A percentile compares a stretch with the other conserved stretches of the same genome.
Conservation (phyloP, 345 rosid species). For the Viola odorata region DNA sequence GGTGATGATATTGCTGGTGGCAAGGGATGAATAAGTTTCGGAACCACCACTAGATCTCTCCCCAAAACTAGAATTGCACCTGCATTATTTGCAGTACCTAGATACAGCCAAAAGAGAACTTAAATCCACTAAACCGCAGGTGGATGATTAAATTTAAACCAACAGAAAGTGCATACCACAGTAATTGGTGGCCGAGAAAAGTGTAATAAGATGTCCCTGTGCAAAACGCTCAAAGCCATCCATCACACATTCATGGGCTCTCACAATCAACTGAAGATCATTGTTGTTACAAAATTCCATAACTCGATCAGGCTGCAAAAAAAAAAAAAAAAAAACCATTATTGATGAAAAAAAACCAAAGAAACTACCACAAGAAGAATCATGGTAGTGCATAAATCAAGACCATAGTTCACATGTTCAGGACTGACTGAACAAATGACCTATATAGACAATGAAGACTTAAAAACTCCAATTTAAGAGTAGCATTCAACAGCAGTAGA, state of each 20-base stretch:
- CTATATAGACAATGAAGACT: too few relatives aligned
- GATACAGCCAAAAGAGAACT: slow-evolving; percentile 3
- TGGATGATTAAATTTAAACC: background rate
- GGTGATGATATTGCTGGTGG: slow-evolving; percentile 92
- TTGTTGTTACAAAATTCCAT: slow-evolving; percentile 98
- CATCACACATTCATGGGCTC: slow-evolving; percentile 99
- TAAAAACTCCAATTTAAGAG: too few relatives aligned
- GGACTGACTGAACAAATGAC: too few relatives aligned
- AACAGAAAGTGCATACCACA: slow-evolving; percentile 49
- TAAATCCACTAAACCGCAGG: slow-evolving; percentile 1
- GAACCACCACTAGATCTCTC: slow-evolving; percentile 97
- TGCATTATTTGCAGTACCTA: slow-evolving; percentile 98
- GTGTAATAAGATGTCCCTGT: slow-evolving; percentile 92
- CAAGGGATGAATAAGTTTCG: slow-evolving; percentile 90
- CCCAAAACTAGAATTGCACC: slow-evolving; percentile 98
- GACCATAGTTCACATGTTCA: background rate
- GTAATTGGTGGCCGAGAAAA: slow-evolving; percentile 95
- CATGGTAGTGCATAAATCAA: background rate
- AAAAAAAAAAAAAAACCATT: slow-evolving; percentile 3
- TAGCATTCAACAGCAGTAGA: too few relatives aligned
- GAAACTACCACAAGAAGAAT: background rate
- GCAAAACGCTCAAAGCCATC: slow-evolving; percentile 99
- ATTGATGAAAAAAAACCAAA: slow-evolving; percentile 16
- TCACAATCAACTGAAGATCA: slow-evolving; percentile 94
- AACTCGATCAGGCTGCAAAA: slow-evolving; percentile 91